Base-by-base conservation (phyloP, 495 filamentous ascomycete species). In the Staphylotrichum tortipilum region DNA sequence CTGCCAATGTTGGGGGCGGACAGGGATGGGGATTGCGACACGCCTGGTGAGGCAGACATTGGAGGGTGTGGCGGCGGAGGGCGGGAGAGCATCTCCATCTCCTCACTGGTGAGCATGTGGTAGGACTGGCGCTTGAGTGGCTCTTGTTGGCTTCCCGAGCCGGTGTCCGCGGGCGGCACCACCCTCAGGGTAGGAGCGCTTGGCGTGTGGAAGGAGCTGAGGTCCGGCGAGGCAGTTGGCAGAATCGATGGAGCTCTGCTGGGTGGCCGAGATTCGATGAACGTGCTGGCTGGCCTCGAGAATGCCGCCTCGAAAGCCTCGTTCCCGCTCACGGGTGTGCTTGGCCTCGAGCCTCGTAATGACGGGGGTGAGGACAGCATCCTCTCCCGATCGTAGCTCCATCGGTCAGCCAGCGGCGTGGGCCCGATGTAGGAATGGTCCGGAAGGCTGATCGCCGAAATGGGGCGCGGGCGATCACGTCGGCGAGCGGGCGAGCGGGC, bases 361-460 rank as follows among this genome's bases (percentile, higher is more conserved):
- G 47, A 12, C 9, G 30, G 23, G 4, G 37, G 38, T 9, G 42
- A 28, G 3, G 35, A 52, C 30, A 42, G 49, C 49, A 52, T 52
- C 34, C 49, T 41, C 35, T 45, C 31, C 42, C 42, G 41, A 35
- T 52, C 41, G 42, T 52, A 52, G 49, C 42, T 52, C 42, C 49
- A 52, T 31, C 49, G 42, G 35, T 46, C 42, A 33, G 38, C 3
- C 10, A 52, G n/a, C 18, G 18, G 19, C 6, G 40, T 40, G 18
- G 49, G 49, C 4, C 49, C 15, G 23, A 6, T 26, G 40, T 18
- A 19, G 5, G 33, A n/a, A 24, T 52, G 26, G 5, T 40, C 35
- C 21, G 49, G 24, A 15, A 52, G 26, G 19, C 23, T 24, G 26
- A 39, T 26, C 4, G 23, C 41, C 3, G 49, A 52, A 5, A n/a